These are phyloP conservation scores for Colletotrichum aenigma DNA, from an alignment of 2,329 filamentous ascomycete species.

Conservation along the genomic window DNA sequence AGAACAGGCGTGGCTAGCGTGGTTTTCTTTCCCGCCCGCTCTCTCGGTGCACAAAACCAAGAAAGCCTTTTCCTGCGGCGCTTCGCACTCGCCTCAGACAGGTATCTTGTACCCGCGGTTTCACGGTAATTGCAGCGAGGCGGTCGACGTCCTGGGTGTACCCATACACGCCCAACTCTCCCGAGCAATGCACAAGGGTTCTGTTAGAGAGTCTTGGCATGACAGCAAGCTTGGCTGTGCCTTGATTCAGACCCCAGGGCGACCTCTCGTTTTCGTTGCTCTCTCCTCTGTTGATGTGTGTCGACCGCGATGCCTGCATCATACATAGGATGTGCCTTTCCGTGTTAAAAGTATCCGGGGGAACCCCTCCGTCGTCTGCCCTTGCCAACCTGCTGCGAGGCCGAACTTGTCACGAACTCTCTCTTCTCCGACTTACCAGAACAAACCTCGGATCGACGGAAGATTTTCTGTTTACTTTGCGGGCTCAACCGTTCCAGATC, in stretches of 20 bases:
- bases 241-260: constrained; percentile 3
- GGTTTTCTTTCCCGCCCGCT: not conserved
- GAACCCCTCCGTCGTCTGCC: not conserved
- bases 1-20: not conserved
- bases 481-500: not conserved
- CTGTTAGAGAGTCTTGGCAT: constrained; percentile 14
- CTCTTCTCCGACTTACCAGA: not conserved
- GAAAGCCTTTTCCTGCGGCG: not conserved
- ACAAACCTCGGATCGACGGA: not conserved
- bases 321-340: not conserved
- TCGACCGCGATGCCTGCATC: not conserved
- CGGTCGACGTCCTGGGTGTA: not conserved
- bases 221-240: constrained; percentile 16
- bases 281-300: not conserved
- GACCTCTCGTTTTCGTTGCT: not conserved
- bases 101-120: constrained; percentile 3
- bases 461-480: not conserved
- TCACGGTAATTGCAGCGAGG: not conserved
- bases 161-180: constrained; percentile 2
- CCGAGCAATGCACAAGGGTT: constrained; percentile 4
- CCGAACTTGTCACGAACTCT: not conserved
- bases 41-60: not conserved
- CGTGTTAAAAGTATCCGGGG: not conserved
- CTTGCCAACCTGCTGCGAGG: not conserved
- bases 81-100: not conserved